A percentile compares a stretch with the other conserved stretches of the same genome.
Conservation (phyloP, 768 basidiomycete species). For the Leccinum incarnatum region DNA sequence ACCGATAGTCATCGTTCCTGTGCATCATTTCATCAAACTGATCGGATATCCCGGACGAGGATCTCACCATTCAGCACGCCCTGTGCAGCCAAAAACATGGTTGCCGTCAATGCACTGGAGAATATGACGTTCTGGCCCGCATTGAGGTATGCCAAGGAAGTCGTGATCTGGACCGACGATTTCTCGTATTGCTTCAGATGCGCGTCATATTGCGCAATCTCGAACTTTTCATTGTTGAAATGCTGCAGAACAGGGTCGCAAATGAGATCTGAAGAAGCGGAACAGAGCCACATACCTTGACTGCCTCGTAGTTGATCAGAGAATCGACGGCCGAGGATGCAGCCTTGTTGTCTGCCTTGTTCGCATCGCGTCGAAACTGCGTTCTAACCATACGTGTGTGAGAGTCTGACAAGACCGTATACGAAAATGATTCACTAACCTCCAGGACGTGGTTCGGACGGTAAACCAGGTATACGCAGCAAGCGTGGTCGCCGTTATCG, state of each 20-base stretch:
- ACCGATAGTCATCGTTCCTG: slow-evolving; percentile 96
- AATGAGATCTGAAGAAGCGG: neutral
- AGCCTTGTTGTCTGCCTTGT: slow-evolving; percentile 94
- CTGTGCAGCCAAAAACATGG: slow-evolving; percentile 96
- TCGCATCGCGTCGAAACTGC: slow-evolving; percentile 90
- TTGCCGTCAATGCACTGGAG: slow-evolving; percentile 85
- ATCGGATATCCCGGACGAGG: neutral
- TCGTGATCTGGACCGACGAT: slow-evolving; percentile 91
- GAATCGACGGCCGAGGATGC: slow-evolving; percentile 93
- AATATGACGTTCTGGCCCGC: slow-evolving; percentile 98
- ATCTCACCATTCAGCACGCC: slow-evolving; percentile 81
- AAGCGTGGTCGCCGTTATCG: slow-evolving; percentile 81
- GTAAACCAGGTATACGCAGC: slow-evolving; percentile 97
- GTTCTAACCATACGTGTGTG: slow-evolving; percentile 52
- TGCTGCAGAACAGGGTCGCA: slow-evolving; percentile 49
- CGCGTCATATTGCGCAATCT: slow-evolving; percentile 89
- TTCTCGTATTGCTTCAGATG: slow-evolving; percentile 86
- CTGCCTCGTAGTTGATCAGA: slow-evolving; percentile 97
- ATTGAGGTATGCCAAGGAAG: slow-evolving; percentile 89
- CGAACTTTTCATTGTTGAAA: slow-evolving; percentile 95
- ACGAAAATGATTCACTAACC: slow-evolving; percentile 44
- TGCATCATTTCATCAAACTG: slow-evolving; percentile 1
- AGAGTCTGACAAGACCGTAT: neutral
- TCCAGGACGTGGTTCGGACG: slow-evolving; percentile 92
- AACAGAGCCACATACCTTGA: slow-evolving; percentile 63